These are phyloP conservation scores for Spergularia bocconei DNA, from an alignment of 148 eudicot genomes.

Conservation along the genomic window DNA sequence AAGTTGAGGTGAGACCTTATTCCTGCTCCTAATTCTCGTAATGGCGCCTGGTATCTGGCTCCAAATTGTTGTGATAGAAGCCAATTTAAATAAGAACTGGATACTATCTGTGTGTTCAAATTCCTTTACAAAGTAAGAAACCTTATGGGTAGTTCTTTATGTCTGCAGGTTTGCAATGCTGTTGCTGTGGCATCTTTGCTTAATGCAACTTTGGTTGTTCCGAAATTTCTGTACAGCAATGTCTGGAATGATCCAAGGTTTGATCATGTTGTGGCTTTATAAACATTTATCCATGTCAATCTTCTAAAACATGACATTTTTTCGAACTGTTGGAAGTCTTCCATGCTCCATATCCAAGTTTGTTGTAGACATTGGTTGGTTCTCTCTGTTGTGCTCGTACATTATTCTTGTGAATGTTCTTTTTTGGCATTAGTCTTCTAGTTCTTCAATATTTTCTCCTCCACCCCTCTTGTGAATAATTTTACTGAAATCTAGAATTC, in stretches of 20 bases:
- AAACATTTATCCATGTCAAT: neutral
- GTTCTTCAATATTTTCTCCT: neutral
- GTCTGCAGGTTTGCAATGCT: constrained; percentile 84
- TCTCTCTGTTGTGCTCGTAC: too few relatives aligned
- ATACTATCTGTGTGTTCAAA: neutral
- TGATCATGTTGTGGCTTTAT: neutral
- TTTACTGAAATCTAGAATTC: too few relatives aligned
- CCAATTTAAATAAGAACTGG: neutral
- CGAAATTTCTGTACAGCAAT: constrained; percentile 84
- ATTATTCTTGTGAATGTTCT: neutral
- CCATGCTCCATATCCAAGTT: too few relatives aligned
- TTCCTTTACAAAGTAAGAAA: neutral
- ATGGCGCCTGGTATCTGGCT: neutral
- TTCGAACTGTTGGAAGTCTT: too few relatives aligned
- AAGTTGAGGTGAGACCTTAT: neutral
- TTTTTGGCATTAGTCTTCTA: neutral
- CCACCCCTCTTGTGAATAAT: too few relatives aligned
- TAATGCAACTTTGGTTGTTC: constrained; percentile 87
- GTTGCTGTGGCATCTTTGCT: constrained; percentile 89
- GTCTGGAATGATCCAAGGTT: constrained; percentile 98
- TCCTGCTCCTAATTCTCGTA: neutral
- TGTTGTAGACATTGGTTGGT: too few relatives aligned
- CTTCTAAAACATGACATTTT: too few relatives aligned
- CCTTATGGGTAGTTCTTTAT: constrained; percentile 15
- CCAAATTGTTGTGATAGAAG: neutral